Evolutionary conservation across 2,329 filamentous ascomycete genomes (phyloP), one percentile per base, ranked within the genome.

Genomic region (Phoma herbarum): DNA sequence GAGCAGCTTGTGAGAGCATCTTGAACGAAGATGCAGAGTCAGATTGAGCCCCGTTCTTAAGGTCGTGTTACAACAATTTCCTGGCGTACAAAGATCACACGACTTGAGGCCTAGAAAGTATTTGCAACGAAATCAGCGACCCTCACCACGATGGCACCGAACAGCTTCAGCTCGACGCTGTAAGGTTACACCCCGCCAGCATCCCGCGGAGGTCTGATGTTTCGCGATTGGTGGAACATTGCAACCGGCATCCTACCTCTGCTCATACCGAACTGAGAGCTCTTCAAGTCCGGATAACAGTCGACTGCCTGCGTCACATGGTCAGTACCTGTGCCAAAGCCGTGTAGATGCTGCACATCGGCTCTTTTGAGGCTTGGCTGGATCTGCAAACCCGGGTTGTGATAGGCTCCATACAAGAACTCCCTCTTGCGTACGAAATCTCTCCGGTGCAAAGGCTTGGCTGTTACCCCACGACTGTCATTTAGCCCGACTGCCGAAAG

Each of bases 1-100:
- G 74, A 33, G 60, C 67, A 49, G 64, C 71, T 25, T 82, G 81
- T 54, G 68, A 78, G 47, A 61, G 65, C 10, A 72, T 75, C 4
- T 57, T 78, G 63, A 49, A 54, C 1, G 72, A 71, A 16, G 67
- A 70, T 31, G 62, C 66, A 1, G 72, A 66, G 1, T 71, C 71
- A 4, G 69, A 69, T 6, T 74, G 63, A 70, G 23, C 28, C 23
- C 2, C 11, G 2, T 10, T 4, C 3, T 26, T 20, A 18, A n/a
- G 22, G 16, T n/a, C 14, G 10, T 23, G 7, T 22, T n/a, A 23
- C 41, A 43, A n/a, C 23, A 43, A 3, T 4, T 9, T 6, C 41
- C 41, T 26, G 14, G 14, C 1, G 20, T 23, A 41, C 20, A 5
- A 22, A 23, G 20, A 4, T 11, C 20, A 14, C 37, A 23, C 4